Evolutionary conservation across 2,329 filamentous ascomycete species (phyloP).

Genomic region (Trichophyton schoenleinii): DNA sequence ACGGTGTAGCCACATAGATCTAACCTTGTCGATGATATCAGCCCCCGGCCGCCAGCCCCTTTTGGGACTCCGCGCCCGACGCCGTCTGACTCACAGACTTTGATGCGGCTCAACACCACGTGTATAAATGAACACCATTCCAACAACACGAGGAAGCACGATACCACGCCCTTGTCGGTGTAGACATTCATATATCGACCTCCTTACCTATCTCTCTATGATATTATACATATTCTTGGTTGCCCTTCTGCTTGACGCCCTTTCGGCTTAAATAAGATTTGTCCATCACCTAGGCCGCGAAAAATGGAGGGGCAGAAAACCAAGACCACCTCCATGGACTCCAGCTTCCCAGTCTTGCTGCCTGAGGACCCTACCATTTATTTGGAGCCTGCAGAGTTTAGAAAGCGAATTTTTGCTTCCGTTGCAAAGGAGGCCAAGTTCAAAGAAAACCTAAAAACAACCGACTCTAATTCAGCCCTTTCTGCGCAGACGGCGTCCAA

Average conservation of each 20-base stretch:
- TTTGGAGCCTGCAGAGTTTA: conserved; percentile 7
- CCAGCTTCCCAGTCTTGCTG: conserved; percentile 11
- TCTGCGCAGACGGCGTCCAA: conserved; percentile 10
- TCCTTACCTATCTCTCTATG: neutral
- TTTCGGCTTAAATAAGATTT: neutral
- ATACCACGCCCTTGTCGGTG: neutral
- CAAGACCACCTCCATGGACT: conserved; percentile 8
- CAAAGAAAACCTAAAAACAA: neutral
- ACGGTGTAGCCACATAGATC: too few relatives aligned
- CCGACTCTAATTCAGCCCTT: conserved; percentile 23
- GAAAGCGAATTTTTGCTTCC: conserved; percentile 2
- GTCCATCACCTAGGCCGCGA: neutral
- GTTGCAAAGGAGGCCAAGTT: neutral
- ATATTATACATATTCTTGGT: neutral
- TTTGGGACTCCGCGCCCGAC: too few relatives aligned
- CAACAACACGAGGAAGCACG: neutral
- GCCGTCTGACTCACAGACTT: too few relatives aligned
- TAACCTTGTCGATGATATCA: too few relatives aligned
- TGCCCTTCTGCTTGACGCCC: neutral
- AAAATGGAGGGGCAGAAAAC: neutral
- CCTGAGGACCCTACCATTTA: conserved; percentile 10
- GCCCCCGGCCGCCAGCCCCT: too few relatives aligned
- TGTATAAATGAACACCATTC: too few relatives aligned
- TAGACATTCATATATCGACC: neutral
- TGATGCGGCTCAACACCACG: too few relatives aligned